These are phyloP conservation scores for Licmophora abbreviata DNA, from an alignment of 108 stramenopile species.

Conservation along the genomic window DNA sequence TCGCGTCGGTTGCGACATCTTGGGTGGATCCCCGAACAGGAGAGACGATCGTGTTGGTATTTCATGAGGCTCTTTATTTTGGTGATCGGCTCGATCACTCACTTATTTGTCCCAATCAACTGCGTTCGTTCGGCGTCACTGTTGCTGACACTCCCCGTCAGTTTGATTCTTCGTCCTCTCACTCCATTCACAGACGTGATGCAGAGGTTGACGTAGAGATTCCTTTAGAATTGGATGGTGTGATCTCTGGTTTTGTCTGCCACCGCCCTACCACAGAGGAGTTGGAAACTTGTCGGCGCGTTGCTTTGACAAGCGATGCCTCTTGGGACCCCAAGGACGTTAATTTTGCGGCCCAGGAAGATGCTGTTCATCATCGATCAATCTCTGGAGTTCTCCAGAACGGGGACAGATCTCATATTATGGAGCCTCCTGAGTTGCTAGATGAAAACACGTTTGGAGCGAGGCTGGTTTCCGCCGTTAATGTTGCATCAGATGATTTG, in stretches of 20 bases:
- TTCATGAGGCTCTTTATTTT: slow-evolving; percentile 25
- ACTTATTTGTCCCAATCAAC: slow-evolving; percentile 25
- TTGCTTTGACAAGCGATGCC: background rate
- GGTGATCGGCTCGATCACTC: slow-evolving; percentile 4
- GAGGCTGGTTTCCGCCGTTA: background rate
- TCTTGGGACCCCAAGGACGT: background rate
- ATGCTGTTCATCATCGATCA: background rate
- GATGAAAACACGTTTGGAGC: background rate
- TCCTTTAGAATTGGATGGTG: background rate
- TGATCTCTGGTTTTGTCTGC: background rate
- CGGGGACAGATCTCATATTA: too few species aligned
- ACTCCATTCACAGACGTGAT: background rate
- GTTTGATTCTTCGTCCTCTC: background rate
- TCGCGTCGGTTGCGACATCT: slow-evolving; percentile 18
- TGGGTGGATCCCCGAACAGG: slow-evolving; percentile 13
- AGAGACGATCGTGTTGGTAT: slow-evolving; percentile 16
- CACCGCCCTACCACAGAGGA: background rate
- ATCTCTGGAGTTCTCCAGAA: background rate
- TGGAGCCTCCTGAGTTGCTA: background rate
- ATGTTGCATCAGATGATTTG: background rate
- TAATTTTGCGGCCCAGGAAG: background rate
- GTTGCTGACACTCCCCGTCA: background rate
- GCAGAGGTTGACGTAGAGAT: background rate
- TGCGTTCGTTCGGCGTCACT: slow-evolving; percentile 15
- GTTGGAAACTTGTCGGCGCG: background rate